Percentiles rank a stretch among this genome's conserved stretches.
Evolutionary conservation across 495 filamentous ascomycete species (phyloP).

Genomic region (Gamarada debralockiae): DNA sequence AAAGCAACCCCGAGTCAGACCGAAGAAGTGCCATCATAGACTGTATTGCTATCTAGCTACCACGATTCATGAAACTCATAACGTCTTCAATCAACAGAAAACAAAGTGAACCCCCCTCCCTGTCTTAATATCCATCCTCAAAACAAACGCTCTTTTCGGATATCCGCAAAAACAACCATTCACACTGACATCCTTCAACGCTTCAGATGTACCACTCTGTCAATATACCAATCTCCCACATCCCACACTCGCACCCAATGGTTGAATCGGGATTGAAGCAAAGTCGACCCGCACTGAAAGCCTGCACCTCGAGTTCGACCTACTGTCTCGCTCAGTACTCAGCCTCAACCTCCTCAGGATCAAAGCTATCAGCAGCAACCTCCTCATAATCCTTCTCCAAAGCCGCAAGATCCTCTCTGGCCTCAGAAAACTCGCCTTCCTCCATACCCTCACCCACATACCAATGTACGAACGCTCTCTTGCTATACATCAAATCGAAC

Average conservation of each 20-base stretch:
- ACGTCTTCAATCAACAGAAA: too few relatives aligned
- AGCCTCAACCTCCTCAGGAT: slow-evolving; percentile 55
- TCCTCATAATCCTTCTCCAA: slow-evolving; percentile 93
- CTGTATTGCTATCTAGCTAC: too few relatives aligned
- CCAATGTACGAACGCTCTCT: slow-evolving; percentile 94
- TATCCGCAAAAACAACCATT: too few relatives aligned
- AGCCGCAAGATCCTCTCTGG: slow-evolving; percentile 84
- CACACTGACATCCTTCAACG: too few relatives aligned
- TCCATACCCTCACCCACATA: slow-evolving; percentile 97
- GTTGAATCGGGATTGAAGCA: neutral
- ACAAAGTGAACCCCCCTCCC: too few relatives aligned
- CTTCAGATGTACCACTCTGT: too few relatives aligned
- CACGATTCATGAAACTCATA: too few relatives aligned
- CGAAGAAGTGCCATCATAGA: too few relatives aligned
- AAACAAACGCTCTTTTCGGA: too few relatives aligned
- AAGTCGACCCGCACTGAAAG: neutral
- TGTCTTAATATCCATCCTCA: too few relatives aligned
- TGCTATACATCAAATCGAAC: slow-evolving; percentile 96
- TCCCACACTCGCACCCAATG: neutral
- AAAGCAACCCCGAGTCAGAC: too few relatives aligned
- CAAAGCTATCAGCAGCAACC: slow-evolving; percentile 70
- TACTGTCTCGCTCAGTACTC: slow-evolving; percentile 70
- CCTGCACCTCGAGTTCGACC: neutral
- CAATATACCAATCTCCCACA: too few relatives aligned
- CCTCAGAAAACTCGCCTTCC: slow-evolving; percentile 90